These are phyloP conservation scores for Trichoderma asperellum DNA, from an alignment of 2,329 filamentous ascomycete genomes.

Conservation along the genomic window DNA sequence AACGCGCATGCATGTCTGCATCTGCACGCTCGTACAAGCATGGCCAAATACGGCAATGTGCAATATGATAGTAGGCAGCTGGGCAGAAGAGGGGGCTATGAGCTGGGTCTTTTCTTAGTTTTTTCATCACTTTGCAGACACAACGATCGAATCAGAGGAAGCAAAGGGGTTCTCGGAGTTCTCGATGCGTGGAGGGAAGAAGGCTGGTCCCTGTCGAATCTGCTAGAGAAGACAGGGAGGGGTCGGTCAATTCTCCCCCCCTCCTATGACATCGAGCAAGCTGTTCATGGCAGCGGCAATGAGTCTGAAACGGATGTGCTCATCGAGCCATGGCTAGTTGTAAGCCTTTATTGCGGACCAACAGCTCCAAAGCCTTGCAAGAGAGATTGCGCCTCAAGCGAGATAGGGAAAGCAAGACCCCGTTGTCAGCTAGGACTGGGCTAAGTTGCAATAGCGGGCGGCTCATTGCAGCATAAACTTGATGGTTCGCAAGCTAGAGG, in stretches of 20 bases:
- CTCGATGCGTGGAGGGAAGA: conserved; percentile 12
- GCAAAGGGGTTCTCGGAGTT: conserved; percentile 13
- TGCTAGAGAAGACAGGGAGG: conserved; percentile 18
- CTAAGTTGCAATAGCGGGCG: conserved; percentile 15
- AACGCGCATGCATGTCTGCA: conserved; percentile 1
- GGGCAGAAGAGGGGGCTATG: conserved; percentile 3
- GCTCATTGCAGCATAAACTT: conserved; percentile 17
- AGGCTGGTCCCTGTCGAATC: conserved; percentile 25
- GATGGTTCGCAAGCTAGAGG: conserved; percentile 17
- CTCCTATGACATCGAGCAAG: not conserved
- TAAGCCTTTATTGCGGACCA: not conserved
- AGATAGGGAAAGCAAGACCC: not conserved
- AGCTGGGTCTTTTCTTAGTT: conserved; percentile 17
- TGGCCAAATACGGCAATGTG: not conserved
- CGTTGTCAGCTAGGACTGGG: conserved; percentile 7
- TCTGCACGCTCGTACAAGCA: not conserved
- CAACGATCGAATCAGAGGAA: conserved; percentile 21
- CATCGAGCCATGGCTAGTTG: not conserved
- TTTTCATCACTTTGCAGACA: conserved; percentile 14
- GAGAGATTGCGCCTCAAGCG: not conserved
- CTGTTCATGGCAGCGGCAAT: not conserved
- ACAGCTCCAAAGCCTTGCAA: not conserved
- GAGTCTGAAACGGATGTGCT: not conserved
- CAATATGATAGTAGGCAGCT: conserved; percentile 12
- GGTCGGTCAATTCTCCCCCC: not conserved